A percentile compares a stretch with the other conserved stretches of the same genome.
These are phyloP conservation scores for Ogataea nonfermentans DNA, from an alignment of 805 yeast species.

Conservation along the genomic window DNA sequence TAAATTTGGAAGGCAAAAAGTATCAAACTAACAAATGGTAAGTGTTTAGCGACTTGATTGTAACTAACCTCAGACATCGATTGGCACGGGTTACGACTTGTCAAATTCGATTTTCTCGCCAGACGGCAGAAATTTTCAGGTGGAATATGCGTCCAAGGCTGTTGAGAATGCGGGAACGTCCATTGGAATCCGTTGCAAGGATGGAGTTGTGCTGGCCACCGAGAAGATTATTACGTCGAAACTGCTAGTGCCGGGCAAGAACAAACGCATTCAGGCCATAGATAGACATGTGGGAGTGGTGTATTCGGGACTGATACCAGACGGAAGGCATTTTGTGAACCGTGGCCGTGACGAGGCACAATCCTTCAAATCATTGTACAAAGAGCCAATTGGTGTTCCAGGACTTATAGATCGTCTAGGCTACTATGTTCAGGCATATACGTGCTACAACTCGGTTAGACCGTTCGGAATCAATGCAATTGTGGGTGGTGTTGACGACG, in stretches of 20 bases:
- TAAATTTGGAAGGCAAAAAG: conserved; percentile 16
- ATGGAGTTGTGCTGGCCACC: conserved; percentile 96
- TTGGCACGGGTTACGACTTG: conserved; percentile 98
- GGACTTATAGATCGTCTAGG: conserved; percentile 86
- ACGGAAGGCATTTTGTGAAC: conserved; percentile 89
- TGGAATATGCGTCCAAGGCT: conserved; percentile 95
- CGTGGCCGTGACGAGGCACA: conserved; percentile 92
- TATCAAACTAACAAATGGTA: conserved; percentile 11
- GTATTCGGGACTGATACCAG: conserved; percentile 93
- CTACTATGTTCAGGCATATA: conserved; percentile 89
- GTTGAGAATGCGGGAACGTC: conserved; percentile 97
- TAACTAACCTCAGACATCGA: conserved; percentile 55
- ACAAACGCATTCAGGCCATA: conserved; percentile 86
- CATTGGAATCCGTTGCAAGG: conserved; percentile 85
- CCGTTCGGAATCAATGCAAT: conserved; percentile 95
- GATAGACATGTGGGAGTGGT: conserved; percentile 94
- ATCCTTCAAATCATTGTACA: conserved; percentile 72
- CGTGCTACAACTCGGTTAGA: conserved; percentile 94
- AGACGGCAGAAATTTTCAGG: conserved; percentile 95
- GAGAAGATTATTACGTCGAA: conserved; percentile 88
- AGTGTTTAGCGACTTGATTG: not conserved
- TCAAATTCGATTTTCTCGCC: conserved; percentile 94
- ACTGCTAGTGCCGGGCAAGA: conserved; percentile 82
- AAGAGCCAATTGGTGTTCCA: conserved; percentile 73
- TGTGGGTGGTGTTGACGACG: conserved; percentile 88